These are phyloP conservation scores for Lichtheimia ramosa DNA, from an alignment of 371 early-diverging fungal species.

Conservation along the genomic window DNA sequence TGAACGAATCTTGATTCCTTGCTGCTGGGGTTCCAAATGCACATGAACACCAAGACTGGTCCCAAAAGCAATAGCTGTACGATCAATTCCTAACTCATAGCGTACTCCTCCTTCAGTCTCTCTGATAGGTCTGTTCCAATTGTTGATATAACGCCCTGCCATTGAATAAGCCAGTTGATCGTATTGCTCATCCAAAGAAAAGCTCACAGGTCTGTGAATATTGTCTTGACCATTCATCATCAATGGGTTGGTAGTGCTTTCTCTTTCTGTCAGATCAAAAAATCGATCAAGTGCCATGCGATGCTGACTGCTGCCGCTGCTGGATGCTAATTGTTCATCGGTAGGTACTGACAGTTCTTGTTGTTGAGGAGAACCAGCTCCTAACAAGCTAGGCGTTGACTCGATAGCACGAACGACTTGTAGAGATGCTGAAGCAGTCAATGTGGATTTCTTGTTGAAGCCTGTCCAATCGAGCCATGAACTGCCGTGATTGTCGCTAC, in stretches of 20 bases:
- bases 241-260: neutral
- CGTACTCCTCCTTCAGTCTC: slow-evolving; percentile 25
- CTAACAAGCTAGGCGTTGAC: neutral
- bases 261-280: slow-evolving; percentile 5
- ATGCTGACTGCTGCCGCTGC: neutral
- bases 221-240: too few relatives aligned
- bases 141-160: slow-evolving; percentile 29
- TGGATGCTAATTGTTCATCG: neutral
- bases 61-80: slow-evolving; percentile 44
- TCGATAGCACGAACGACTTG: slow-evolving; percentile 10
- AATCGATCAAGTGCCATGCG: slow-evolving; percentile 11
- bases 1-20: slow-evolving; percentile 20
- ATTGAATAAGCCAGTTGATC: slow-evolving; percentile 31
- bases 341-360: neutral
- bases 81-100: slow-evolving; percentile 34
- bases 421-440: slow-evolving; percentile 9
- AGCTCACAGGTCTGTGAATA: neutral
- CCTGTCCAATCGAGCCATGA: slow-evolving; percentile 11
- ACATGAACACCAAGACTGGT: slow-evolving; percentile 38
- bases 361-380: neutral
- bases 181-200: slow-evolving; percentile 37
- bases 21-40: slow-evolving; percentile 28
- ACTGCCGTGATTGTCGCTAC: neutral
- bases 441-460: slow-evolving; percentile 5
- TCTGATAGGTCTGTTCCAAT: slow-evolving; percentile 7